These are phyloP conservation scores for Penicillium lagena DNA, from an alignment of 495 filamentous ascomycete species.

Conservation along the genomic window DNA sequence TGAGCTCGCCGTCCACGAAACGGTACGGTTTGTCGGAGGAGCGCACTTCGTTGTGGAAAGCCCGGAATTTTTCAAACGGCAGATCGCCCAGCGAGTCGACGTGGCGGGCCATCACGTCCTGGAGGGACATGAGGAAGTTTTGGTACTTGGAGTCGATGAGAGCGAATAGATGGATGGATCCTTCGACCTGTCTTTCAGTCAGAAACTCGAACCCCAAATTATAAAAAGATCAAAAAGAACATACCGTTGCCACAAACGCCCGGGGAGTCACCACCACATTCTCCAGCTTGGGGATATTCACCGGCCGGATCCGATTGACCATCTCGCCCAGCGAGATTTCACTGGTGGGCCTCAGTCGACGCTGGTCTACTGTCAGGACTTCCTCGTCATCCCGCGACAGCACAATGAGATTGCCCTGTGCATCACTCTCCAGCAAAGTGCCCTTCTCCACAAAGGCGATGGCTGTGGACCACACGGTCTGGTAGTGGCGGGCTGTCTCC, in stretches of 20 bases:
- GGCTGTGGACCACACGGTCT: constrained; percentile 76
- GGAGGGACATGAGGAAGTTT: constrained; percentile 78
- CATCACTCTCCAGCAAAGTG: constrained; percentile 72
- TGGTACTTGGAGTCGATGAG: constrained; percentile 61
- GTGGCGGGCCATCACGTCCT: constrained; percentile 58
- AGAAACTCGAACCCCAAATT: too few relatives aligned
- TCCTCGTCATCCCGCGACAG: constrained; percentile 64
- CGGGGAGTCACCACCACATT: constrained; percentile 66
- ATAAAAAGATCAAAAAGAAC: constrained; percentile 16
- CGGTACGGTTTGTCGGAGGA: constrained; percentile 71
- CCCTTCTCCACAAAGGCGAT: constrained; percentile 65
- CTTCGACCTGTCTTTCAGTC: constrained; percentile 59
- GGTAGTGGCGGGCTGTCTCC: constrained; percentile 75
- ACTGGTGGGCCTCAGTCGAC: constrained; percentile 62
- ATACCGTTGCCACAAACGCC: constrained; percentile 86
- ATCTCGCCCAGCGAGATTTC: constrained; percentile 86
- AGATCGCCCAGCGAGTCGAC: constrained; percentile 64
- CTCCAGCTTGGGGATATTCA: constrained; percentile 50
- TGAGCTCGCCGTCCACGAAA: constrained; percentile 88
- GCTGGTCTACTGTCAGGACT: constrained; percentile 65
- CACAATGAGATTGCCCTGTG: constrained; percentile 80
- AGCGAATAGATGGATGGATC: constrained; percentile 84
- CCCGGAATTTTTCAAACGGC: constrained; percentile 70
- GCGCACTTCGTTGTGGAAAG: constrained; percentile 64
- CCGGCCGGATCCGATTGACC: constrained; percentile 74